phyloP scores from a whole-genome alignment of 2,329 filamentous ascomycete genomes.

The Erysiphe neolycopersici region DNA sequence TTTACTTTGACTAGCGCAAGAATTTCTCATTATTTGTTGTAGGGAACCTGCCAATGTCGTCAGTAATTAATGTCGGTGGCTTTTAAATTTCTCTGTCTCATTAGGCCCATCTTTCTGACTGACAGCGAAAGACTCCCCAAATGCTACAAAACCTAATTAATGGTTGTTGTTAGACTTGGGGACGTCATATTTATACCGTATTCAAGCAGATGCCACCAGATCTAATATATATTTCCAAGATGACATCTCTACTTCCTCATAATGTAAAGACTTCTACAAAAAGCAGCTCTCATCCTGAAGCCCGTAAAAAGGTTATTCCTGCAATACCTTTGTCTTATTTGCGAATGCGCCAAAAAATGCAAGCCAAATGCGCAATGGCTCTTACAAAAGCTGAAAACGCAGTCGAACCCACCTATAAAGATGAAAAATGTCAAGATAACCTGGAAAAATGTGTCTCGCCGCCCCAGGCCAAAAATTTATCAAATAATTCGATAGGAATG shows the following conservation, averaged over 20 bases:
- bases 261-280: constrained; percentile 11
- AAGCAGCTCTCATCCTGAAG: constrained; percentile 9
- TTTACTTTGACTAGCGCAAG: too few relatives aligned
- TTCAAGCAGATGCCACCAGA: neutral
- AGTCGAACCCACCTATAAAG: neutral
- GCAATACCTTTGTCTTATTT: constrained; percentile 13
- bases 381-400: constrained; percentile 4
- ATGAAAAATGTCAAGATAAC: neutral
- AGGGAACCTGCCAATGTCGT: too few relatives aligned
- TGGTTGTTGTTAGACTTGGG: constrained; percentile 15
- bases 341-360: constrained; percentile 11
- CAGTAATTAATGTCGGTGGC: too few relatives aligned
- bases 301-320: constrained; percentile 9
- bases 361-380: constrained; percentile 6
- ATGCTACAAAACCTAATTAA: constrained; percentile 12
- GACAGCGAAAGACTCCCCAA: constrained; percentile 10
- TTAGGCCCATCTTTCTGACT: too few relatives aligned
- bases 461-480: neutral
- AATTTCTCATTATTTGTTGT: too few relatives aligned
- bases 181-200: constrained; percentile 10
- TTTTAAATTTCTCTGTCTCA: too few relatives aligned
- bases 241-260: constrained; percentile 7
- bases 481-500: neutral
- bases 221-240: constrained; percentile 2
- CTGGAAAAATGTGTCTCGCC: neutral